These are phyloP conservation scores for Apiospora hydei DNA, from an alignment of 2,329 filamentous ascomycete genomes.

Conservation along the genomic window DNA sequence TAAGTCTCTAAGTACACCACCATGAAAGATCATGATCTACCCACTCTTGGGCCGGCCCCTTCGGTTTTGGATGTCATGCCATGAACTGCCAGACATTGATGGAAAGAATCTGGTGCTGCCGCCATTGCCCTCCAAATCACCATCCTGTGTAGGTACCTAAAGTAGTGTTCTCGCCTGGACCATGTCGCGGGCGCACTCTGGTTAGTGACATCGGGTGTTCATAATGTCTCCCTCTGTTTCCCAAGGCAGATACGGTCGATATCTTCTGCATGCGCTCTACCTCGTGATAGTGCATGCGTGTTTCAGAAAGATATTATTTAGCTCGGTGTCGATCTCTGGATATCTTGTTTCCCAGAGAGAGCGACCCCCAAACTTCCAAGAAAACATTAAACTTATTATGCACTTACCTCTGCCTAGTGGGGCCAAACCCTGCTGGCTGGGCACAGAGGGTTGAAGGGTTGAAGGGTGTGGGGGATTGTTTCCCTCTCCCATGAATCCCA, in stretches of 20 bases:
- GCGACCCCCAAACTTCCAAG: slow-evolving; percentile 4
- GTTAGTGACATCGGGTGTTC: not conserved
- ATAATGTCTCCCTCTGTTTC: not conserved
- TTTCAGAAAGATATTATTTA: not conserved
- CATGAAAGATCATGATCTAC: slow-evolving; percentile 19
- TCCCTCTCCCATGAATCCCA: slow-evolving; percentile 15
- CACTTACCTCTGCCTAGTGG: not conserved
- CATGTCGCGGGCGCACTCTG: not conserved
- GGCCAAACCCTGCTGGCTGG: not conserved
- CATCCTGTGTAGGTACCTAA: not conserved
- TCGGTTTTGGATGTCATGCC: slow-evolving; percentile 15
- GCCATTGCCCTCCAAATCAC: not conserved
- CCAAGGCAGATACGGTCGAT: not conserved
- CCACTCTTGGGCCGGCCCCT: not conserved
- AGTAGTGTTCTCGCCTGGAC: not conserved
- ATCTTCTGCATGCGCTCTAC: not conserved
- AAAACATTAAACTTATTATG: not conserved
- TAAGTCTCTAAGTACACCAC: too few relatives aligned
- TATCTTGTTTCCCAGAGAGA: slow-evolving; percentile 4
- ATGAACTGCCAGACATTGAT: not conserved
- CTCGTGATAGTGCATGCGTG: slow-evolving; percentile 15
- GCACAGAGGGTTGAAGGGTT: not conserved
- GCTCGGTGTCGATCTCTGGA: not conserved
- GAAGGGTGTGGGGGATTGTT: slow-evolving; percentile 7
- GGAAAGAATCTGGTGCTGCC: not conserved